Base-by-base conservation (phyloP, 2,329 filamentous ascomycete species). In the Sordariomycetes sp. region DNA sequence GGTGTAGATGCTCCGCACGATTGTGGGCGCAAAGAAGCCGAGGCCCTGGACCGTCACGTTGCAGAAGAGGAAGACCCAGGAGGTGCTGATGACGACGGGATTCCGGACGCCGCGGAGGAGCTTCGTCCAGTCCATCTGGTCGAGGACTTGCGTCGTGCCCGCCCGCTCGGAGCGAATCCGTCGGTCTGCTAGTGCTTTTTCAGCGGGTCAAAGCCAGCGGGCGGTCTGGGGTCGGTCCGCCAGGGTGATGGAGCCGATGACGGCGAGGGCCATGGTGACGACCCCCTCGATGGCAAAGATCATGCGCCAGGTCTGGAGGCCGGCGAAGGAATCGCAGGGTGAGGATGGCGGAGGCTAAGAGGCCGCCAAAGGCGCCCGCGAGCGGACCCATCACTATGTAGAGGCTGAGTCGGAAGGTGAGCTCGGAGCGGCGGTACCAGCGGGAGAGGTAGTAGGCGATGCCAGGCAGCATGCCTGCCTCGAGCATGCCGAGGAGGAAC, bases 231-330 rank as follows among this genome's bases (percentile, higher is more conserved):
- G 85, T 0, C 83, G 76, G 65, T 88, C 84, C 1, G 85, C 86
- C 12, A 88, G 68, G 0, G 81, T 84, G 61, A 84, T 60, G 65
- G 85, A 84, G 12, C 73, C 67, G 35, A 87, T 72, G 1, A 87
- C 12, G 0, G 76, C 72, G 0, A 87, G 66, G 1, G 72, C 71
- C 59, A 67, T 62, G 1, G 72, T 74, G 61, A 86, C 78, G 62
- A 87, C 80, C 22, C 85, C 85, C n/a, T n/a, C n/a, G n/a, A n/a
- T n/a, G n/a, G n/a, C 78, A 57, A 88, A 88, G 55, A 88, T 86
- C 83, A 87, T 86, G 7, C 84, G 73, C 85, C 85, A 89, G 6
- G 68, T 70, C 25, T 70, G 71, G 0, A 87, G 68, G 3, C 71
- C 66, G 6, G 82, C 84, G 57, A 86, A 77, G 53, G 72, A 65